Evolutionary conservation across 352 stramenopile species (phyloP).

Genomic region (Phytophthora cryptogea): DNA sequence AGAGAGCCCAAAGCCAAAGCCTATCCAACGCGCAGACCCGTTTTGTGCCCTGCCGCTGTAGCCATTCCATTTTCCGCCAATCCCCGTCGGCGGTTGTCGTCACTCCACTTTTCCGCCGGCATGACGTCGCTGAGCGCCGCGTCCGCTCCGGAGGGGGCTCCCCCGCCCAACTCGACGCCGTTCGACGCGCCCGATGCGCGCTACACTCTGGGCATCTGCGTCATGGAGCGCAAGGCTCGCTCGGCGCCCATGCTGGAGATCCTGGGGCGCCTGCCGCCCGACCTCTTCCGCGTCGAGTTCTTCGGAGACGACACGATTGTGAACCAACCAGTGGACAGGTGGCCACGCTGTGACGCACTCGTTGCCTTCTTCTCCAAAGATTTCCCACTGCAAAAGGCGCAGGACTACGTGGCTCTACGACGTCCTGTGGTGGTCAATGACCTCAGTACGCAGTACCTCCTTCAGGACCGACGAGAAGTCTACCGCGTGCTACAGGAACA

Average conservation of each 20-base stretch:
- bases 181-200: conserved; percentile 26
- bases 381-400: conserved; percentile 97
- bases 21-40: not conserved
- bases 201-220: conserved; percentile 95
- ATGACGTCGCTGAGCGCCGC: conserved; percentile 22
- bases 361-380: conserved; percentile 98
- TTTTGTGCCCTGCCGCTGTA: conserved; percentile 8
- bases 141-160: conserved; percentile 3
- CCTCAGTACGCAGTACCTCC: conserved; percentile 92
- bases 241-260: conserved; percentile 98
- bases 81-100: not conserved
- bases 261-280: conserved; percentile 84
- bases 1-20: too few species aligned
- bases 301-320: conserved; percentile 98
- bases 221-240: conserved; percentile 97
- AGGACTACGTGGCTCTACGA: conserved; percentile 95
- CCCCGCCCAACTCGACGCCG: conserved; percentile 17
- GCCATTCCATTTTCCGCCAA: conserved; percentile 23
- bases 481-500: conserved; percentile 93
- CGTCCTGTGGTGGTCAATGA: conserved; percentile 98
- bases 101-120: not conserved
- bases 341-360: conserved; percentile 96
- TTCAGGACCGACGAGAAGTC: conserved; percentile 96
- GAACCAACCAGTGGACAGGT: conserved; percentile 91
- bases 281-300: conserved; percentile 95